These are phyloP conservation scores for Ophiostoma pallidulum DNA, from an alignment of 2,329 filamentous ascomycete species.

Conservation along the genomic window DNA sequence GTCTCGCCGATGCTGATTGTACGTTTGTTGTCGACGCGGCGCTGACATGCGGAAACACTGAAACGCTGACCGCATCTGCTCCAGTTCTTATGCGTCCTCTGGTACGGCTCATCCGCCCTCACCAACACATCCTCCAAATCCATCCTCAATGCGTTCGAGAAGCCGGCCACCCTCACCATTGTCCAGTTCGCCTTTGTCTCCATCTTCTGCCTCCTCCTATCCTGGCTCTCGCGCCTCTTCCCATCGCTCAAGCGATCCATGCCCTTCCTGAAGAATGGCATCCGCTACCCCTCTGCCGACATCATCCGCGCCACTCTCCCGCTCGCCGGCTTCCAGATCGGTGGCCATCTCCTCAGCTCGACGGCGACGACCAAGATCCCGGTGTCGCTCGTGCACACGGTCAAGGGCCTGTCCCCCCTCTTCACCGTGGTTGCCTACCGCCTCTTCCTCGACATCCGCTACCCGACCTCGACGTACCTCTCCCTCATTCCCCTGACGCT, in stretches of 20 bases:
- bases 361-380: slow-evolving; percentile 91
- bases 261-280: slow-evolving; percentile 73
- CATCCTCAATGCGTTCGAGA: slow-evolving; percentile 83
- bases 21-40: slow-evolving; percentile 25
- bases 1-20: slow-evolving; percentile 84
- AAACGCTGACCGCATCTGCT: background rate
- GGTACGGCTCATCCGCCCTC: slow-evolving; percentile 91
- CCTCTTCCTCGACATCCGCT: slow-evolving; percentile 77
- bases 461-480: slow-evolving; percentile 77
- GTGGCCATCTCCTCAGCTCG: slow-evolving; percentile 86
- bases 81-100: slow-evolving; percentile 74
- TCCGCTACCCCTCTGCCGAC: slow-evolving; percentile 69
- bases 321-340: slow-evolving; percentile 84
- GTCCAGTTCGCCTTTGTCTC: slow-evolving; percentile 92
- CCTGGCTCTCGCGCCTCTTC: slow-evolving; percentile 64
- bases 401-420: slow-evolving; percentile 91
- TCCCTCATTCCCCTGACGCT: slow-evolving; percentile 84
- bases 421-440: slow-evolving; percentile 94
- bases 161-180: slow-evolving; percentile 83
- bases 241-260: slow-evolving; percentile 61
- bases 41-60: no score
- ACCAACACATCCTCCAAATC: slow-evolving; percentile 98
- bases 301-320: slow-evolving; percentile 84
- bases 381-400: slow-evolving; percentile 94
- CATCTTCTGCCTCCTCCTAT: slow-evolving; percentile 72